phyloP scores from a whole-genome alignment of 2,329 filamentous ascomycete genomes.

The Cercospora zeina region DNA sequence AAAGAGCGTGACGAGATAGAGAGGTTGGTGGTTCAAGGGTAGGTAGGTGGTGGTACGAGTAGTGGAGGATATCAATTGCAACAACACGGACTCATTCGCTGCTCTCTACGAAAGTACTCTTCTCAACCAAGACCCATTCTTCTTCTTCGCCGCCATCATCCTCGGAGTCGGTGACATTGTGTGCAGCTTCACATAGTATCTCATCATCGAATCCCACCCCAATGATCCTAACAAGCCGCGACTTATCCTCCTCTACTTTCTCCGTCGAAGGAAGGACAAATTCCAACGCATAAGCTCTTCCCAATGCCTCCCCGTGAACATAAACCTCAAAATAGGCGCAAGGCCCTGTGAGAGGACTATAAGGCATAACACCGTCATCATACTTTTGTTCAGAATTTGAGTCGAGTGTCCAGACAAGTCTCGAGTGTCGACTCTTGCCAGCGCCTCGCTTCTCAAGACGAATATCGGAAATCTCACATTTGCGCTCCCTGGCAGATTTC shows the following conservation, averaged over 20 bases:
- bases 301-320: neutral
- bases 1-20: neutral
- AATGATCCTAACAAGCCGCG: neutral
- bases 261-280: neutral
- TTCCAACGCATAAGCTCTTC: constrained; percentile 13
- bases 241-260: neutral
- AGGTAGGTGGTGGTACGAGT: neutral
- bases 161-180: neutral
- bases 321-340: constrained; percentile 1
- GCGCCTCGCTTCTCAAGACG: constrained; percentile 1
- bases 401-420: neutral
- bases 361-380: neutral
- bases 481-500: neutral
- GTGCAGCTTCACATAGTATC: neutral
- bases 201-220: constrained; percentile 9
- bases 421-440: neutral
- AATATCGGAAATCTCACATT: neutral
- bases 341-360: constrained; percentile 6
- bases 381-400: neutral
- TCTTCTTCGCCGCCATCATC: neutral
- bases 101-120: neutral
- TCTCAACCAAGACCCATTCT: constrained; percentile 5
- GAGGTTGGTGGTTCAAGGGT: neutral
- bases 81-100: neutral
- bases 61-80: neutral